phyloP scores from a whole-genome alignment of 2,329 filamentous ascomycete species.

The Botrytis byssoidea region DNA sequence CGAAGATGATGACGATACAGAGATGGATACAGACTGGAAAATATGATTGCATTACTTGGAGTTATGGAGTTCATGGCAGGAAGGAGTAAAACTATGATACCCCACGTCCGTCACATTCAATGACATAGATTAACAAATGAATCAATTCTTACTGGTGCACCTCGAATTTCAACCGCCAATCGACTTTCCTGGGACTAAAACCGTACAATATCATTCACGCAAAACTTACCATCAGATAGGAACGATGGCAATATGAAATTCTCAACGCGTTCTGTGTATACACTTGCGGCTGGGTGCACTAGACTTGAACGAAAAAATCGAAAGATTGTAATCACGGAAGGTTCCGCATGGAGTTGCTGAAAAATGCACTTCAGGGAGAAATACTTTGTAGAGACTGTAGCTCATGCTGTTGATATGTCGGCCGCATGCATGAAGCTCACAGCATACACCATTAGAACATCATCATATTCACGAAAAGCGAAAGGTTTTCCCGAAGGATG shows the following conservation, averaged over 20 bases:
- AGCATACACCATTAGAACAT: constrained; percentile 17
- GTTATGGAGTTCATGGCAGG: constrained; percentile 19
- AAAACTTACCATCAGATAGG: not conserved
- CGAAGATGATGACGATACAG: constrained; percentile 25
- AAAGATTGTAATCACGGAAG: not conserved
- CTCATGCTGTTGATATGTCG: not conserved
- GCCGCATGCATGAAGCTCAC: not conserved
- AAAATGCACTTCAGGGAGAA: not conserved
- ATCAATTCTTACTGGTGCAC: not conserved
- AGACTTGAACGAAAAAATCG: not conserved
- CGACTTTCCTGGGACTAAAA: not conserved
- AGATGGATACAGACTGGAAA: constrained; percentile 35
- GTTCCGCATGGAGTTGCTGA: not conserved
- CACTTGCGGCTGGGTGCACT: not conserved
- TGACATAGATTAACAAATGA: not conserved
- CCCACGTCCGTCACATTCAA: constrained; percentile 11
- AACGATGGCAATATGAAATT: not conserved
- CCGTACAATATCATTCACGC: not conserved
- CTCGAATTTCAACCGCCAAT: not conserved
- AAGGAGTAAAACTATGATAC: constrained; percentile 25
- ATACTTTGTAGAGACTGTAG: not conserved
- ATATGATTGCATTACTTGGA: constrained; percentile 26
- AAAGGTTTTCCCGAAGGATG: constrained; percentile 46
- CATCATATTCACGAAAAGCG: constrained; percentile 21
- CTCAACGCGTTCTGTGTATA: not conserved